Evolutionary conservation across 1,139 yeast genomes (phyloP), one percentile per base, ranked within the genome.

Genomic region (Debaryomyces psychrophilus): DNA sequence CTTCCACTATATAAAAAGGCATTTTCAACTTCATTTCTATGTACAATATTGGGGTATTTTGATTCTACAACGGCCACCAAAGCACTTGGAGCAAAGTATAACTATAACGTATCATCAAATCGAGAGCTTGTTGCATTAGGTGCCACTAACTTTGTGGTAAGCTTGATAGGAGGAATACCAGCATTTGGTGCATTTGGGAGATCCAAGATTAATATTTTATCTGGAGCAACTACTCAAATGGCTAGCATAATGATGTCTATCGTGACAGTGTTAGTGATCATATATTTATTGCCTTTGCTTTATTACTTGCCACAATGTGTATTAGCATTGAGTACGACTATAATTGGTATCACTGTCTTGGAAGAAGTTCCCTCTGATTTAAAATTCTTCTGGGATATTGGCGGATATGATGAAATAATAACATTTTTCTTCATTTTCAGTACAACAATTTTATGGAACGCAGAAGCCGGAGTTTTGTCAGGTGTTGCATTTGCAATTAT

Each of bases 131-230:
- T 68, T 31, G 73, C 73, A 0, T 56, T 68, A 31, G 72, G 73
- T 1, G 52, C 60, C 1, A 59, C 67, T 20, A 68, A 68, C 48
- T 45, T 65, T 17, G 57, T 62, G 2, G 59, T 59, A 11, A 54
- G 69, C n/a, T 49, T 65, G 26, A 55, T 66, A 15, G 65, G 71
- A 36, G 71, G 69, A 1, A 51, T 68, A 18, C 73, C 73, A 7
- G 62, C 70, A 7, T 68, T 67, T 53, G 72, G 72, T 1, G 71
- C 71, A 0, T 57, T 68, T 45, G 73, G 73, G n/a, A 59, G 73
- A 42, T 67, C 72, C 9, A 67, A 65, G 48, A 64, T 68, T 37
- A 67, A 67, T 47, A 56, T 66, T 14, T 50, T 66, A 39, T 64
- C 71, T 0, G 73, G 73, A 2, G 72, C 72, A 8, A 60, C 61